Percentiles rank a stretch among this genome's conserved stretches.
Conservation (phyloP, 352 stramenopile genomes). For the Pythium chondricola region DNA sequence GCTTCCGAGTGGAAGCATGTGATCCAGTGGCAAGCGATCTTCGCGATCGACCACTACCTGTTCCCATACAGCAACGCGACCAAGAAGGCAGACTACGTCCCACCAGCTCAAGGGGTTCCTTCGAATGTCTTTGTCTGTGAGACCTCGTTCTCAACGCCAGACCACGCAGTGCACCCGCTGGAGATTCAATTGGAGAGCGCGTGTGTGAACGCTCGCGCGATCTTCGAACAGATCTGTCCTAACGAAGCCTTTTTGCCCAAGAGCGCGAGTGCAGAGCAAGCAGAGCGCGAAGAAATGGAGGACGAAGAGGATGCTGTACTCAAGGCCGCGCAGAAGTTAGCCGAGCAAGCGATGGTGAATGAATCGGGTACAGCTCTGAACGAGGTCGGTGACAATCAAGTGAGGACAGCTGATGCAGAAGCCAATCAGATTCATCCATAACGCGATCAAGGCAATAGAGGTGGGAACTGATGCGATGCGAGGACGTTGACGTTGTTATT, state of each 20-base stretch:
- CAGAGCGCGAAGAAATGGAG: conserved; percentile 49
- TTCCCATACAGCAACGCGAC: conserved; percentile 11
- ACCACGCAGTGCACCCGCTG: conserved; percentile 24
- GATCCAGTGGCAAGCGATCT: conserved; percentile 51
- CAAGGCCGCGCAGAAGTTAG: conserved; percentile 47
- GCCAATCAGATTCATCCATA: no score
- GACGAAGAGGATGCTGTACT: conserved; percentile 58
- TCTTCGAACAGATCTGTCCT: conserved; percentile 59
- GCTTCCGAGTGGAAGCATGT: conserved; percentile 12
- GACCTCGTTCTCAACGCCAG: conserved; percentile 19
- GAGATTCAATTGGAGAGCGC: conserved; percentile 61
- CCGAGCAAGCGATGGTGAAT: conserved; percentile 10
- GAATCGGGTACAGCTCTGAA: no score
- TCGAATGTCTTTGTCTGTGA: conserved; percentile 44
- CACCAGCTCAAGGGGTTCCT: conserved; percentile 20
- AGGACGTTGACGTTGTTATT: no score
- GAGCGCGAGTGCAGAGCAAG: conserved; percentile 48
- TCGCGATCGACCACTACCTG: conserved; percentile 45
- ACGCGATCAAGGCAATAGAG: no score
- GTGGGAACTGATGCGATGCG: no score
- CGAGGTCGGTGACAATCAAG: no score
- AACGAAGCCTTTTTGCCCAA: conserved; percentile 57
- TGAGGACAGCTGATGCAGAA: no score
- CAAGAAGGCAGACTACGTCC: conserved; percentile 7
- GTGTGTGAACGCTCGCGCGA: conserved; percentile 46